Percentiles rank a stretch among this genome's conserved stretches.
Conservation (phyloP, 345 rosid genomes). For the Geranium brycei region DNA sequence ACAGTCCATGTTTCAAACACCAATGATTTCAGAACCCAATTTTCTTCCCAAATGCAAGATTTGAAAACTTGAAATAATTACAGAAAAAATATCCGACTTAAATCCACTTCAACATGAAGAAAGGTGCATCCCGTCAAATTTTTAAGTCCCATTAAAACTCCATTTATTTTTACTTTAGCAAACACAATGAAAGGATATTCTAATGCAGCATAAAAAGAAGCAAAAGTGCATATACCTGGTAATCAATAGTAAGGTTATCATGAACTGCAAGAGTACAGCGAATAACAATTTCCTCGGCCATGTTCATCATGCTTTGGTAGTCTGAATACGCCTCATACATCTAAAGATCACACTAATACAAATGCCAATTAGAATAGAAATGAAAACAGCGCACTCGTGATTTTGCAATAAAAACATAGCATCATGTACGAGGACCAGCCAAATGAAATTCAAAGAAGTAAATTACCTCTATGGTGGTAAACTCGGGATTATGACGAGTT, state of each 20-base stretch:
- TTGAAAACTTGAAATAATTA: too few species aligned
- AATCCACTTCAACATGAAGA: too few species aligned
- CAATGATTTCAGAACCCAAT: background rate
- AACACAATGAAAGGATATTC: background rate
- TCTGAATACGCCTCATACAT: slow-evolving; percentile 95
- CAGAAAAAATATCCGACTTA: too few species aligned
- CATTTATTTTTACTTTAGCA: background rate
- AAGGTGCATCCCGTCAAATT: background rate
- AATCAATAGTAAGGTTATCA: slow-evolving; percentile 62
- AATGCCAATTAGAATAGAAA: slow-evolving; percentile 14
- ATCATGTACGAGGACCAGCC: background rate
- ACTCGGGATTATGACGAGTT: slow-evolving; percentile 95
- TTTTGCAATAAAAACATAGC: background rate
- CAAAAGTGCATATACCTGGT: slow-evolving; percentile 40
- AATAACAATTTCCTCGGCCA: slow-evolving; percentile 81
- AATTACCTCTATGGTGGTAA: slow-evolving; percentile 89
- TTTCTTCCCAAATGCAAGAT: background rate
- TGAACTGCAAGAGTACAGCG: slow-evolving; percentile 67
- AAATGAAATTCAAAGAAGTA: too few species aligned
- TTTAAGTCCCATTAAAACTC: background rate
- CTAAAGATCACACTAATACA: slow-evolving; percentile 31
- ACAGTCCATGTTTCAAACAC: background rate
- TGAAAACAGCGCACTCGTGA: background rate
- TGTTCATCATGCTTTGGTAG: slow-evolving; percentile 83
- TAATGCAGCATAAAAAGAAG: background rate